These are phyloP conservation scores for Hypocreales sp. DNA, from an alignment of 2,329 filamentous ascomycete species.

Conservation along the genomic window DNA sequence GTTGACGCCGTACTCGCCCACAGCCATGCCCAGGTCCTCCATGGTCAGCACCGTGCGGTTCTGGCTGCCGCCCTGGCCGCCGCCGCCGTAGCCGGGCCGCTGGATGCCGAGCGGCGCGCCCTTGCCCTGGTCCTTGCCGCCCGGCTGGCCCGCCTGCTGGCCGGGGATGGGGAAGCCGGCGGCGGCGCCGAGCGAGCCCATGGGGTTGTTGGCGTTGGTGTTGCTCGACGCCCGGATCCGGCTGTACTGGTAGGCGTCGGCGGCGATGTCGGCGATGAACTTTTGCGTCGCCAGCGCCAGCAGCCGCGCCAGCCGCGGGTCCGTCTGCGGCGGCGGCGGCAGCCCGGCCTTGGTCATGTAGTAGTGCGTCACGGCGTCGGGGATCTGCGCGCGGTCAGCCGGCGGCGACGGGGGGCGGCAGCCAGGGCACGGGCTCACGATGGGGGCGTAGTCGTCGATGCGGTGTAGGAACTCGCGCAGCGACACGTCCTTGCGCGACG, in stretches of 20 bases:
- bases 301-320: constrained; percentile 78
- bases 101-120: constrained; percentile 55
- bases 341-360: constrained; percentile 94
- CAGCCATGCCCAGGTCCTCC: constrained; percentile 97
- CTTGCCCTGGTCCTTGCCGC: constrained; percentile 7
- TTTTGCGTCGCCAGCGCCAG: constrained; percentile 97
- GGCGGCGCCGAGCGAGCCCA: constrained; percentile 69
- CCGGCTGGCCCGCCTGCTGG: constrained; percentile 41
- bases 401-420: too few relatives aligned
- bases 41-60: constrained; percentile 92
- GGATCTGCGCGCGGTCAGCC: constrained; percentile 50
- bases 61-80: constrained; percentile 75
- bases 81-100: constrained; percentile 68
- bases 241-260: constrained; percentile 94
- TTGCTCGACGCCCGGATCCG: constrained; percentile 83
- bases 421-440: constrained; percentile 63
- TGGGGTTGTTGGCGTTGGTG: constrained; percentile 73
- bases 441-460: constrained; percentile 97
- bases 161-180: constrained; percentile 53
- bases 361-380: constrained; percentile 93
- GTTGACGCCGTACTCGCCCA: constrained; percentile 94
- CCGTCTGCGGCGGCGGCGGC: constrained; percentile 79
- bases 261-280: constrained; percentile 93
- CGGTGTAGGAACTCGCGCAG: constrained; percentile 85
- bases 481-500: constrained; percentile 79